phyloP scores from a whole-genome alignment of 2,329 filamentous ascomycete genomes.

The Westerdykella sp. region DNA sequence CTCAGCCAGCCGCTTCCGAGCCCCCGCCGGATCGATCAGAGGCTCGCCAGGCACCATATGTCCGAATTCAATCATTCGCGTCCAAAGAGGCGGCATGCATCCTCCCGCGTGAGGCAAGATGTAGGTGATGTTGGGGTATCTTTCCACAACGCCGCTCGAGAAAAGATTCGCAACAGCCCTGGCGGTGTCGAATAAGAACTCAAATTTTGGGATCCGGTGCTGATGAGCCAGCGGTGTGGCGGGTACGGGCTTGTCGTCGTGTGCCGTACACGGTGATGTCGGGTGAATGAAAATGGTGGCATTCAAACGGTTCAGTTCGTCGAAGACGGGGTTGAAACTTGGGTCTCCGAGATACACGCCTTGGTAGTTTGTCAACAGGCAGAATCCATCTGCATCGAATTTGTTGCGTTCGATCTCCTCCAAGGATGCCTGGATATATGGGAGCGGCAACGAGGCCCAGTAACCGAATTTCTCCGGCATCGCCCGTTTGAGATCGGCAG shows the following conservation, averaged over 20 bases:
- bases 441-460: conserved; percentile 50
- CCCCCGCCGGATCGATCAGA: conserved; percentile 19
- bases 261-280: conserved; percentile 43
- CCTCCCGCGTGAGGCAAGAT: conserved; percentile 48
- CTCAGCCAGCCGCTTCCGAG: conserved; percentile 27
- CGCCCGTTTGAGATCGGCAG: conserved; percentile 34
- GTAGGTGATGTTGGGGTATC: conserved; percentile 43
- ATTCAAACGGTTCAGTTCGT: conserved; percentile 42
- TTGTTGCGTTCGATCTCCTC: conserved; percentile 43
- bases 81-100: conserved; percentile 41
- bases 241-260: conserved; percentile 5
- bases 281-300: conserved; percentile 52
- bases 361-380: conserved; percentile 48
- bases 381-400: conserved; percentile 47
- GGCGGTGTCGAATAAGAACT: conserved; percentile 52
- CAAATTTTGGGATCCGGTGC: conserved; percentile 43
- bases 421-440: conserved; percentile 44
- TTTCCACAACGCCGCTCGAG: conserved; percentile 41
- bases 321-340: conserved; percentile 43
- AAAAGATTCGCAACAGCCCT: conserved; percentile 46
- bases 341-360: conserved; percentile 49
- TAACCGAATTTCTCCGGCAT: conserved; percentile 44
- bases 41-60: conserved; percentile 34
- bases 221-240: conserved; percentile 35
- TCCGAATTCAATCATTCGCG: conserved; percentile 39